Evolutionary conservation across 2,329 filamentous ascomycete genomes (phyloP), one percentile per base, ranked within the genome.

Genomic region (Fusarium sp.): DNA sequence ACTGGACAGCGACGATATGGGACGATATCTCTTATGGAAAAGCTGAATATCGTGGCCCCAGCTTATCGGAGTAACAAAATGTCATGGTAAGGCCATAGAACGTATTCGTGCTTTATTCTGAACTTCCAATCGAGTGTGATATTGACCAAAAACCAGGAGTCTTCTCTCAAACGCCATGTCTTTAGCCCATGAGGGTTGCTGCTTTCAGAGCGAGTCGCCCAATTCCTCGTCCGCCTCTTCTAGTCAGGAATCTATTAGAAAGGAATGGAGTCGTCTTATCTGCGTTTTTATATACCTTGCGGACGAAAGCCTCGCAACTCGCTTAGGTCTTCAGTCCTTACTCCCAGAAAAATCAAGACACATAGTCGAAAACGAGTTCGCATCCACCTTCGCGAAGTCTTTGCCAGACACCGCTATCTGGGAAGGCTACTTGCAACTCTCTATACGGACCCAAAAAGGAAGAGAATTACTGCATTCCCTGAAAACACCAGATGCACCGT

Each of bases 1-100:
- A 58, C 49, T 15, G 60, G 60, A 5, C 57, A 65, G 11, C 56
- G 45, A n/a, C 52, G 50, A 0, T 69, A 67, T 40, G 56, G 66
- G 31, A 69, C 65, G 56, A 64, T 65, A 4, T 67, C 64, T 7
- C 24, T 69, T 5, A 69, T 67, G 64, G 66, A 67, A 17, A 69
- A 58, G 46, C n/a, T 65, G 1, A 58, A 69, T 2, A 69, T 69
- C 4, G 64, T 69, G 10, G 57, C 66, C 4, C 66, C 66, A 1
- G 66, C 66, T 19, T 67, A 67, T 39, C 64, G 60, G 3, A 69
- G 66, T 7, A 69, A 69, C 21, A 69, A 67, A 13, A 69, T 69
- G 64, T 67, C 66, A 26, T 69, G 60, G 65, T 64, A 43, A 26
- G 55, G 19, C 2, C 34, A 2, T 24, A 5, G 24, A 19, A 19